These are phyloP conservation scores for Sorghum bicolor DNA, from an alignment of 176 grass and related monocot genomes.

Conservation along the genomic window Sorghum_bicolor_NCBIv3 NC_012871.2:511501-512000, in stretches of 20 bases:
- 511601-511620: not conserved
- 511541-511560: not conserved
- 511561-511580: not conserved
- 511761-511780: no score
- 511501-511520: not conserved
- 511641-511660: not conserved
- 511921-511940: conserved; percentile 11
- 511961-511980: not conserved
- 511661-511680: not conserved
- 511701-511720: no score
- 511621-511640: not conserved
- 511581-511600: not conserved
- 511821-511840: no score
- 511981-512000: not conserved
- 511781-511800: no score
- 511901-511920: conserved; percentile 68
- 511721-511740: no score
- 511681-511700: no score
- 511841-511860: no score
- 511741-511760: no score
- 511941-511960: not conserved
- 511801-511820: no score
- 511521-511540: not conserved
- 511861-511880: no score
- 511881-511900: not conserved